Evolutionary conservation across 108 stramenopile genomes (phyloP).

Genomic region (Parietichytrium sp.): DNA sequence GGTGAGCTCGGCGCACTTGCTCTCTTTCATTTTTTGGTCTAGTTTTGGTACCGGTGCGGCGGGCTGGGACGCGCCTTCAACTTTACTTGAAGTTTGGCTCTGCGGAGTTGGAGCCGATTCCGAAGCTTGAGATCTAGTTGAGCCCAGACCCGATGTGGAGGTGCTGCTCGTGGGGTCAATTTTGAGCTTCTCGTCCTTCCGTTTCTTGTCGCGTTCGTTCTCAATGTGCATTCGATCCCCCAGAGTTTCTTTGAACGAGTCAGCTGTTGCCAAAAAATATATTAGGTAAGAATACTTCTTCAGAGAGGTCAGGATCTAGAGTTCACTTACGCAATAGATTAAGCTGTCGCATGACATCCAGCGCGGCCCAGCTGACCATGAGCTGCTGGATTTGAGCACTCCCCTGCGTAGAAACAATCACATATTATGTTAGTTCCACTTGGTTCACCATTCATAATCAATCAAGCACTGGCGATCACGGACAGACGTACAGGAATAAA

Average conservation of each 20-base stretch:
- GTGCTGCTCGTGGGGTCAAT: neutral
- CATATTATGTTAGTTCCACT: no score
- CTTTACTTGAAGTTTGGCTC: no score
- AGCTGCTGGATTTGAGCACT: constrained; percentile 33
- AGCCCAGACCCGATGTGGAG: neutral
- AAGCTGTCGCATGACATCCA: constrained; percentile 32
- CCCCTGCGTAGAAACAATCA: no score
- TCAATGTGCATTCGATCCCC: neutral
- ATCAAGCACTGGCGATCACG: no score
- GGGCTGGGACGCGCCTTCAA: no score
- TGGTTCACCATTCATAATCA: no score
- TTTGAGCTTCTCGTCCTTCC: neutral
- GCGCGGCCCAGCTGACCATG: constrained; percentile 34
- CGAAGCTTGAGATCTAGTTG: neutral
- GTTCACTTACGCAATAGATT: neutral
- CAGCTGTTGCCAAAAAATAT: no score
- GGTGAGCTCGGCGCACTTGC: neutral
- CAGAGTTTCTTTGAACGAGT: neutral
- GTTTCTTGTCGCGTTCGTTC: neutral
- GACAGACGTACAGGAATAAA: no score
- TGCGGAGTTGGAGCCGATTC: neutral
- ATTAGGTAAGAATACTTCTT: no score
- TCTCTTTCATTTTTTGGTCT: constrained; percentile 6
- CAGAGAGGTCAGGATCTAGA: no score
- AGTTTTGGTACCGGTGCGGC: constrained; percentile 11